Conservation (phyloP, 2,329 filamentous ascomycete genomes). For the Xylaria hypoxylon region DNA sequence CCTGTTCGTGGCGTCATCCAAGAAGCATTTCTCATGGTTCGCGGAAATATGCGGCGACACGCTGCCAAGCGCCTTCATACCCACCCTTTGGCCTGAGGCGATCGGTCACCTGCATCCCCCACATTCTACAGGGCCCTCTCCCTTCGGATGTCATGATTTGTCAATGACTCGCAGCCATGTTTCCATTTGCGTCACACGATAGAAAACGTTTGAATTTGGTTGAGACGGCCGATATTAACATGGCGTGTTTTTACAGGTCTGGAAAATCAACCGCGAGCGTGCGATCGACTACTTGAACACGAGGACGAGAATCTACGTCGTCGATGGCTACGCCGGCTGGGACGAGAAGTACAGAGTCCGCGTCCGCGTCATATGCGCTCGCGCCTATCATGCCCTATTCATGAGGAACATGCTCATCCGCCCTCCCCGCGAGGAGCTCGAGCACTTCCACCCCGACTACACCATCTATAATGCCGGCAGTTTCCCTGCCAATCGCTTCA, state of each 20-base stretch:
- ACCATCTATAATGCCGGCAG: constrained; percentile 99
- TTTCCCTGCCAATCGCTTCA: constrained; percentile 98
- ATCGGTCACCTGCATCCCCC: constrained; percentile 10
- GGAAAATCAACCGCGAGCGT: constrained; percentile 99
- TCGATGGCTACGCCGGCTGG: constrained; percentile 98
- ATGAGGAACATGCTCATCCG: constrained; percentile 99
- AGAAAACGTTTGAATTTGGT: neutral
- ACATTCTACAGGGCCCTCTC: constrained; percentile 9
- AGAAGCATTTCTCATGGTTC: constrained; percentile 25
- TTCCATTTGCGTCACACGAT: constrained; percentile 29
- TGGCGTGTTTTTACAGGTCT: constrained; percentile 73
- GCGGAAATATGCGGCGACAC: constrained; percentile 43
- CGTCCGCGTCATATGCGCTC: constrained; percentile 97
- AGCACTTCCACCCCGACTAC: constrained; percentile 99
- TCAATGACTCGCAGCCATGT: constrained; percentile 17
- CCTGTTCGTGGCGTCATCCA: constrained; percentile 48
- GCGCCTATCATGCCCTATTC: constrained; percentile 99
- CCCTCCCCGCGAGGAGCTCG: constrained; percentile 87
- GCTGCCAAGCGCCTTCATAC: constrained; percentile 42
- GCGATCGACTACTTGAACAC: constrained; percentile 99
- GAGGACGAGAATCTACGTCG: constrained; percentile 96
- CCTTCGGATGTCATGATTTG: constrained; percentile 25
- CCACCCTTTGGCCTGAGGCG: constrained; percentile 23
- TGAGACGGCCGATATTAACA: constrained; percentile 25
- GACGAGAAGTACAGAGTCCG: constrained; percentile 98